Base-by-base conservation (phyloP, 352 stramenopile species). In the Pythium oligandrum region DNA sequence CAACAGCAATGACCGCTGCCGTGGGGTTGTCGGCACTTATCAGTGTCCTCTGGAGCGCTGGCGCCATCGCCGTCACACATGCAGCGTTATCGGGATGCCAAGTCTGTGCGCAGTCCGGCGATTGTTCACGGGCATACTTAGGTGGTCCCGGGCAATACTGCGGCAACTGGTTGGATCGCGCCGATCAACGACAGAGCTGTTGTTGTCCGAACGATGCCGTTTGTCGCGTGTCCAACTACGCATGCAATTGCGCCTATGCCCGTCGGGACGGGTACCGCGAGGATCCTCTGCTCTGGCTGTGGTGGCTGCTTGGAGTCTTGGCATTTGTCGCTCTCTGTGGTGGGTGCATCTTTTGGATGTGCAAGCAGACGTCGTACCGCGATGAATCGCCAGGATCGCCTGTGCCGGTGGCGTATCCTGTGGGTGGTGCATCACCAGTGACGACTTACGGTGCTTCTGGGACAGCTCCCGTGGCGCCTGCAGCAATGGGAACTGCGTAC, bases 111-210 rank as follows among this genome's bases (percentile, higher is more conserved):
- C 56, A 36, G 36, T 70, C 51, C 4, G 68, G 70, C 6, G 68
- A 86, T 45, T 86, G 72, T 43, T 62, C 68, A 33, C 32, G 48
- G 12, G 75, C 72, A 2, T 83, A 73, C 38, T 64, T 39, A 3
- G 64, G 60, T 6, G 44, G 50, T 3, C 40, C 58, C 7, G 75
- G 70, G 2, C 67, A 80, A 52, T 86, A 74, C 40, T 86, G 75
- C 51, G 73, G 73, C 36, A 64, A 78, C 43, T 86, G 75, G 75
- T 46, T 86, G 6, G 75, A 86, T 57, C 70, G 55, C n/a, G 48
- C 48, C 39, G 73, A 52, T 52, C 57, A 74, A 5, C 58, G 65
- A 31, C 68, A 71, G 32, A 63, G 59, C 12, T 86, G 75, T 34
- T 86, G 75, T 57, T 86, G 75, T 34, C 72, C 75, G 0, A 54